Evolutionary conservation across 768 basidiomycete species (phyloP).

Genomic region (Lentinus tigrinus): DNA sequence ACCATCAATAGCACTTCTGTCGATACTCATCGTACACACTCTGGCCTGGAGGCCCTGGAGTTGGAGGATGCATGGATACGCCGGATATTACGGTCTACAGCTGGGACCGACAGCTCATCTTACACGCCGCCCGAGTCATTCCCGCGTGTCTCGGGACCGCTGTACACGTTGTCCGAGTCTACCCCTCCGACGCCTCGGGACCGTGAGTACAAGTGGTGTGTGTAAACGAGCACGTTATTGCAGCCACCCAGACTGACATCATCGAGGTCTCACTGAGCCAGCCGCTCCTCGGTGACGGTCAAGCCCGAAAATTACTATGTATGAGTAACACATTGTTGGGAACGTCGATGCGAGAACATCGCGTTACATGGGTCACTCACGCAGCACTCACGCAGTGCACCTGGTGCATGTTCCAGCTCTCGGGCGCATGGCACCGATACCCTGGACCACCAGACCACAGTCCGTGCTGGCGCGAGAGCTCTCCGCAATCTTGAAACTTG

Average conservation of each 20-base stretch:
- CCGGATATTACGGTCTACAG: too few relatives aligned
- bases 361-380: not conserved
- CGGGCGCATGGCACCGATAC: not conserved
- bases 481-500: conserved; percentile 42
- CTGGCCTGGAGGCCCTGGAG: too few relatives aligned
- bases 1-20: not conserved
- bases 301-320: conserved; percentile 48
- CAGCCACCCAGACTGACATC: too few relatives aligned
- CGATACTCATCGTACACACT: not conserved
- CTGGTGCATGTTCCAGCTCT: conserved; percentile 24
- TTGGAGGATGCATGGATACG: conserved; percentile 11
- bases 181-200: too few relatives aligned
- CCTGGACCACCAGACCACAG: conserved; percentile 27
- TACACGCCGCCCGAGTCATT: too few relatives aligned
- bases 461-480: conserved; percentile 48
- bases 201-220: too few relatives aligned
- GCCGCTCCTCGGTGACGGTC: conserved; percentile 38
- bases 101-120: too few relatives aligned
- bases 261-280: not conserved
- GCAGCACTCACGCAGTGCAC: not conserved
- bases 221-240: too few relatives aligned
- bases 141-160: too few relatives aligned
- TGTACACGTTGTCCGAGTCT: too few relatives aligned
- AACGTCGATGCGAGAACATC: conserved; percentile 45
- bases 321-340: conserved; percentile 46